Percentiles rank a stretch among this genome's conserved stretches.
Conservation (phyloP, 768 basidiomycete species). For the Lentinula sp. region DNA sequence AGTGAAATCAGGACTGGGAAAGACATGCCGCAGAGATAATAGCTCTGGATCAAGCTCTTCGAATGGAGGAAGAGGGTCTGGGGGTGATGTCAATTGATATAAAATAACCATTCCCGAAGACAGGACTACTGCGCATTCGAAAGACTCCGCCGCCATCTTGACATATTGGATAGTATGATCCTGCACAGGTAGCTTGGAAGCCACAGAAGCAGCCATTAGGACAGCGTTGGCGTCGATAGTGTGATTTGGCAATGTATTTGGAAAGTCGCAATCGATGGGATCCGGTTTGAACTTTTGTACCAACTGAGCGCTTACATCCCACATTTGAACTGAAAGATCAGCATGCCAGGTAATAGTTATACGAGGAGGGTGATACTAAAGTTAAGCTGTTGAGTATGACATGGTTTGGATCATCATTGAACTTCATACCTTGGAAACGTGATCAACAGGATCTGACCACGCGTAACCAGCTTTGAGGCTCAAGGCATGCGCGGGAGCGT, state of each 20-base stretch:
- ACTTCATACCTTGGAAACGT: constrained; percentile 46
- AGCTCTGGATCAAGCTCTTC: constrained; percentile 42
- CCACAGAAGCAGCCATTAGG: constrained; percentile 37
- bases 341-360: constrained; percentile 58
- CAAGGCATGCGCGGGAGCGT: constrained; percentile 19
- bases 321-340: constrained; percentile 64
- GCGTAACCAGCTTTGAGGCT: constrained; percentile 48
- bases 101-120: constrained; percentile 53
- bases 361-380: constrained; percentile 55
- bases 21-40: constrained; percentile 44
- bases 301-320: constrained; percentile 69
- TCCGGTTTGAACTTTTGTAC: constrained; percentile 39
- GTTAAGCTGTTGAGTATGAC: background rate
- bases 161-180: constrained; percentile 31
- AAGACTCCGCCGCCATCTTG: constrained; percentile 46
- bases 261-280: constrained; percentile 58
- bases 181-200: background rate
- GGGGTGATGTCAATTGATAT: constrained; percentile 27
- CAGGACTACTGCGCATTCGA: constrained; percentile 52
- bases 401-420: background rate
- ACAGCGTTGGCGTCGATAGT: constrained; percentile 51
- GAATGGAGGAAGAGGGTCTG: constrained; percentile 10
- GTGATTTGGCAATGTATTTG: constrained; percentile 54
- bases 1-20: constrained; percentile 17
- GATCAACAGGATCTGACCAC: constrained; percentile 50